A percentile compares a stretch with the other conserved stretches of the same genome.
phyloP scores from a whole-genome alignment of 2,329 filamentous ascomycete species.

The Fusarium setosum region DNA sequence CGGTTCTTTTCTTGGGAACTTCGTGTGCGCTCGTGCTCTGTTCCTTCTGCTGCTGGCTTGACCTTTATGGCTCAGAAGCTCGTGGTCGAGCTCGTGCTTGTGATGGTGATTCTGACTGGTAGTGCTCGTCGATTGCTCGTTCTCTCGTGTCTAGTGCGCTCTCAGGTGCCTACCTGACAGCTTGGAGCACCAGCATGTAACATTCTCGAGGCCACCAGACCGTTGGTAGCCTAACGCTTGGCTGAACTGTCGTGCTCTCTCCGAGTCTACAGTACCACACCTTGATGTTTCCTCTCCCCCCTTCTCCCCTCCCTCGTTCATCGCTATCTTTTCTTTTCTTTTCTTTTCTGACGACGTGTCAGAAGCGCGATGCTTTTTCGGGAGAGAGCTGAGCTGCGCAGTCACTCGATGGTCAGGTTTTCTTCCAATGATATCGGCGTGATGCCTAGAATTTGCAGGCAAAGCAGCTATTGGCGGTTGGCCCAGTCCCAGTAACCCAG shows the following conservation, averaged over 20 bases:
- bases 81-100: slow-evolving; percentile 12
- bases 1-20: slow-evolving; percentile 18
- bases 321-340: slow-evolving; percentile 15
- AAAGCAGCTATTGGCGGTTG: slow-evolving; percentile 29
- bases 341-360: slow-evolving; percentile 28
- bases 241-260: slow-evolving; percentile 3
- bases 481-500: slow-evolving; percentile 22
- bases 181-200: not conserved
- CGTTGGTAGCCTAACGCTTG: not conserved
- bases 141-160: not conserved
- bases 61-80: not conserved
- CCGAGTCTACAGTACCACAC: slow-evolving; percentile 25
- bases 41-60: slow-evolving; percentile 8
- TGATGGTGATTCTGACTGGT: slow-evolving; percentile 6
- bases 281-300: slow-evolving; percentile 11
- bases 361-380: slow-evolving; percentile 19
- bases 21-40: slow-evolving; percentile 15
- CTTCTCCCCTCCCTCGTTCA: not conserved
- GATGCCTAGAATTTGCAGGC: slow-evolving; percentile 9
- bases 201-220: not conserved
- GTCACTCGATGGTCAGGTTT: slow-evolving; percentile 8
- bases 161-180: not conserved
- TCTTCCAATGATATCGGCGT: slow-evolving; percentile 25
- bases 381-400: slow-evolving; percentile 16
- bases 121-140: slow-evolving; percentile 4